Conservation (phyloP, 2,329 filamentous ascomycete species). For the Aspergillus glaucus region DNA sequence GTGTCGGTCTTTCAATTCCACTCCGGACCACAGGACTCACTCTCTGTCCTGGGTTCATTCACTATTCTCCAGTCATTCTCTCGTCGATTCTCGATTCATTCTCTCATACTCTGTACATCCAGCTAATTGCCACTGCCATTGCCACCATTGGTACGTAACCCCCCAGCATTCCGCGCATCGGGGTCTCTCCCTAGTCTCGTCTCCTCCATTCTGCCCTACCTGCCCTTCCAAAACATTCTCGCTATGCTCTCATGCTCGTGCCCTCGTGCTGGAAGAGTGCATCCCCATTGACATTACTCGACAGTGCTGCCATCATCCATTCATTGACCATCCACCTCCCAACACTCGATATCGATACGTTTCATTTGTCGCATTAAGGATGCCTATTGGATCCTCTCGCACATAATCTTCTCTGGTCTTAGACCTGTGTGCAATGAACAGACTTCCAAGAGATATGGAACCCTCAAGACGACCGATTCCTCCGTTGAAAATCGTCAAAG, state of each 20-base stretch:
- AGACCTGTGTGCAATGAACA: constrained; percentile 18
- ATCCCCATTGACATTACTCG: too few relatives aligned
- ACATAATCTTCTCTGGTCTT: constrained; percentile 25
- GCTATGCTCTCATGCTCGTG: not conserved
- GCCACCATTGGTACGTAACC: too few relatives aligned
- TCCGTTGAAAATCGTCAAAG: constrained; percentile 34
- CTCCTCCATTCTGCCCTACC: not conserved
- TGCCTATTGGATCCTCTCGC: constrained; percentile 21
- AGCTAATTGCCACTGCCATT: not conserved
- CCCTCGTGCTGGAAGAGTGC: too few relatives aligned
- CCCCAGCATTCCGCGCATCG: not conserved
- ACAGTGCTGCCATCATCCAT: too few relatives aligned
- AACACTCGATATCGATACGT: constrained; percentile 2
- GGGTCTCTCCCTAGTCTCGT: not conserved
- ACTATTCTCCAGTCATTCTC: not conserved
- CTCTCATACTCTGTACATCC: not conserved
- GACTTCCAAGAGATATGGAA: constrained; percentile 22
- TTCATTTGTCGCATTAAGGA: constrained; percentile 10
- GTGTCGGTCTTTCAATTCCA: constrained; percentile 15
- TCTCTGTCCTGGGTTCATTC: constrained; percentile 6
- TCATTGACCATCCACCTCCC: not conserved
- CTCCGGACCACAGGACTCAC: constrained; percentile 9
- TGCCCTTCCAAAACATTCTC: not conserved
- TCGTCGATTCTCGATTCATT: not conserved
- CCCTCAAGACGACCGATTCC: constrained; percentile 31